These are phyloP conservation scores for Coemansia sp. DNA, from an alignment of 192 early-diverging fungal species.

Conservation along the genomic window DNA sequence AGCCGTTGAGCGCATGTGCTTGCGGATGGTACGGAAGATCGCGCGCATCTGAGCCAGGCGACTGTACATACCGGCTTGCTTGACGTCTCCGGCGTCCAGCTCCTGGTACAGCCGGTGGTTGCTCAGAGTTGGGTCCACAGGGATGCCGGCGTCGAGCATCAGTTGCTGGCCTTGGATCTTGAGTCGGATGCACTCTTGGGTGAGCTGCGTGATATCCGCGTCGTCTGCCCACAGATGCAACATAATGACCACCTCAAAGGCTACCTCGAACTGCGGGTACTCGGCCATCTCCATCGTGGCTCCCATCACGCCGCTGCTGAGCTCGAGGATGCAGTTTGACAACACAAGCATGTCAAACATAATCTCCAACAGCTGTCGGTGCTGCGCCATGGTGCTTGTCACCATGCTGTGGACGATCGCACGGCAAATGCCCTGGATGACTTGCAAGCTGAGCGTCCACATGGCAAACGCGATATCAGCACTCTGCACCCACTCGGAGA, in stretches of 20 bases:
- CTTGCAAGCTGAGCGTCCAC: slow-evolving; percentile 74
- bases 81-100: slow-evolving; percentile 82
- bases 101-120: slow-evolving; percentile 90
- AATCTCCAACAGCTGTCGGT: slow-evolving; percentile 53
- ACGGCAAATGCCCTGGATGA: slow-evolving; percentile 57
- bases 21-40: slow-evolving; percentile 55
- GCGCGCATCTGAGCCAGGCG: slow-evolving; percentile 54
- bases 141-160: slow-evolving; percentile 66
- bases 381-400: slow-evolving; percentile 52
- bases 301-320: slow-evolving; percentile 65
- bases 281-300: slow-evolving; percentile 53
- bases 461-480: slow-evolving; percentile 72
- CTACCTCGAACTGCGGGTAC: slow-evolving; percentile 59
- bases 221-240: slow-evolving; percentile 66
- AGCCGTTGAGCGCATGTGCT: slow-evolving; percentile 54
- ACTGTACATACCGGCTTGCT: slow-evolving; percentile 57
- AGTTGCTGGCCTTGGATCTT: slow-evolving; percentile 46
- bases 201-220: slow-evolving; percentile 52
- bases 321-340: slow-evolving; percentile 77
- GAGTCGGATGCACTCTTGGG: slow-evolving; percentile 47
- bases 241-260: slow-evolving; percentile 68
- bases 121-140: slow-evolving; percentile 65
- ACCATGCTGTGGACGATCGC: slow-evolving; percentile 58
- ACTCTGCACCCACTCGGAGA: slow-evolving; percentile 79
- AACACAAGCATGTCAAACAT: slow-evolving; percentile 64